A percentile compares a stretch with the other conserved stretches of the same genome.
phyloP scores from a whole-genome alignment of 371 early-diverging fungal genomes.

The Circinella minor region DNA sequence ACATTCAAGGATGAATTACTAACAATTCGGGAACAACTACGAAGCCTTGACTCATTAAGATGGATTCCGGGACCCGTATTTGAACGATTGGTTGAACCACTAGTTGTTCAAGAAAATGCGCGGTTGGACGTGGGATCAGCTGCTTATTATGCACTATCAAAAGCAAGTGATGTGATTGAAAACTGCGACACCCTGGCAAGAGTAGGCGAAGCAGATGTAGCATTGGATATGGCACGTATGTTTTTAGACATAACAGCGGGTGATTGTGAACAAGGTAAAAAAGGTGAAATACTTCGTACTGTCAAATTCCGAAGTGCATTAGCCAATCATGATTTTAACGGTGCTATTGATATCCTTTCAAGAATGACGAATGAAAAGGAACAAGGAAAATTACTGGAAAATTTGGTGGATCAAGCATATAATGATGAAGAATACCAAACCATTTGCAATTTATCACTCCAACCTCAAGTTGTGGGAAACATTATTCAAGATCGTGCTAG shows the following conservation, averaged over 20 bases:
- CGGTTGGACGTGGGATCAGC: constrained; percentile 3
- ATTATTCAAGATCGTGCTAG: constrained; percentile 1
- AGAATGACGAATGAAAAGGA: neutral
- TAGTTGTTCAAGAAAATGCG: neutral
- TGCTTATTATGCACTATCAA: constrained; percentile 9
- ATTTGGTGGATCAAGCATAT: constrained; percentile 5
- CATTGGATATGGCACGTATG: constrained; percentile 1
- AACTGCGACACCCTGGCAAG: constrained; percentile 8
- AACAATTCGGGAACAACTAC: constrained; percentile 10
- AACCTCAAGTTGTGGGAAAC: neutral
- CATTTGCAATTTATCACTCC: neutral
- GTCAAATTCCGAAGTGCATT: constrained; percentile 5
- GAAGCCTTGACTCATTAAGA: constrained; percentile 6
- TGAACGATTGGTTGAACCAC: neutral
- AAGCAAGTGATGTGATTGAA: constrained; percentile 4
- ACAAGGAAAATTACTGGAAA: constrained; percentile 1
- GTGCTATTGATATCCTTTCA: neutral
- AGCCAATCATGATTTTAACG: constrained; percentile 5
- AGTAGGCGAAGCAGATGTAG: constrained; percentile 1
- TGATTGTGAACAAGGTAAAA: constrained; percentile 3
- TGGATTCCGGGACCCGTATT: neutral
- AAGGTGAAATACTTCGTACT: constrained; percentile 4
- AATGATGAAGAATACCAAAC: neutral
- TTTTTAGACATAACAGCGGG: neutral
- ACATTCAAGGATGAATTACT: neutral